These are phyloP conservation scores for Rheum nobile DNA, from an alignment of 148 eudicot species.

Conservation along the genomic window DNA sequence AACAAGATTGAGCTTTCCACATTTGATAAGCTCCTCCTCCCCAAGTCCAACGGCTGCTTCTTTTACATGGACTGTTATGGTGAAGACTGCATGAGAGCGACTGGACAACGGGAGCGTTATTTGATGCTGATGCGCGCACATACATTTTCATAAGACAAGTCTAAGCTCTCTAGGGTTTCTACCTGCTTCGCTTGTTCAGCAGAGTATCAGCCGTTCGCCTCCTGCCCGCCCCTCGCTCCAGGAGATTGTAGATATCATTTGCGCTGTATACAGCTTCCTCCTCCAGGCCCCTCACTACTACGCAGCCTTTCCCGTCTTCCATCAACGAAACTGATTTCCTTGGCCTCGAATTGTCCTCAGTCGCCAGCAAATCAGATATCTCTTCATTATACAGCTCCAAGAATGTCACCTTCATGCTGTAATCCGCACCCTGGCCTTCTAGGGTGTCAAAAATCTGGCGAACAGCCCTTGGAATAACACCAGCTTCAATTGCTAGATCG, in stretches of 20 bases:
- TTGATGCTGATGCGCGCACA: too few relatives aligned
- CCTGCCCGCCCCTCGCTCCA: constrained; percentile 77
- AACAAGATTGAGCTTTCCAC: constrained; percentile 90
- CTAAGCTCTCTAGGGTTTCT: neutral
- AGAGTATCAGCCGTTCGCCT: constrained; percentile 77
- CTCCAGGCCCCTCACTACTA: constrained; percentile 73
- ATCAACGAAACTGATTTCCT: constrained; percentile 59
- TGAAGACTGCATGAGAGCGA: constrained; percentile 83
- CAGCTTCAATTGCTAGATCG: constrained; percentile 76
- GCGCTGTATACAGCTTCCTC: constrained; percentile 89
- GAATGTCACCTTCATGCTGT: constrained; percentile 72
- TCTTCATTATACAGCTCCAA: constrained; percentile 87
- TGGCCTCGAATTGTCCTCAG: constrained; percentile 48
- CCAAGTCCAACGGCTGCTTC: constrained; percentile 49
- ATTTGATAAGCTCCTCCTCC: constrained; percentile 81
- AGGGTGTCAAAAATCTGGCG: constrained; percentile 73
- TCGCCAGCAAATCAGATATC: constrained; percentile 57
- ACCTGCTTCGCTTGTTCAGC: constrained; percentile 84
- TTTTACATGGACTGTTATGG: constrained; percentile 63
- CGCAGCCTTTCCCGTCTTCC: constrained; percentile 89
- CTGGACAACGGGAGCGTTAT: constrained; percentile 24
- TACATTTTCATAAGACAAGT: too few relatives aligned
- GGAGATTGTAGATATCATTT: constrained; percentile 64
- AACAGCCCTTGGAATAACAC: constrained; percentile 85
- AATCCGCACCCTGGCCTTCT: constrained; percentile 78